These are phyloP conservation scores for Phellopilus nigrolimitatus DNA, from an alignment of 1,284 basidiomycete genomes.

Conservation along the genomic window DNA sequence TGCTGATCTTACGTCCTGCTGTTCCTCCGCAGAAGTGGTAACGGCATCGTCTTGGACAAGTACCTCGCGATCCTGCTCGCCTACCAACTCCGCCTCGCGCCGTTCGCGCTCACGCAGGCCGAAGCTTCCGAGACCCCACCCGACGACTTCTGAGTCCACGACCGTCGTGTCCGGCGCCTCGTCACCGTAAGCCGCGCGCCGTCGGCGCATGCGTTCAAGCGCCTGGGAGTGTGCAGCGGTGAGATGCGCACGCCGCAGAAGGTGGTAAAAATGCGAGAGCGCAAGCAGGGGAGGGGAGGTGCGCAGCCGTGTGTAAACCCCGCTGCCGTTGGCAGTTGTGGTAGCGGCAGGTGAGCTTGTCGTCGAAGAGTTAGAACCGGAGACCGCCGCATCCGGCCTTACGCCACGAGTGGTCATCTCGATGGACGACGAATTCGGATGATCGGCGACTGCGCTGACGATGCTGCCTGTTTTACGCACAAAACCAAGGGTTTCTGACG, in stretches of 20 bases:
- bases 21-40: background rate
- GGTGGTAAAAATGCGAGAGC: slow-evolving; percentile 17
- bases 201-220: slow-evolving; percentile 11
- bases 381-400: too few species aligned
- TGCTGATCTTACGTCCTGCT: too few species aligned
- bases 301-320: slow-evolving; percentile 3
- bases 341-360: background rate
- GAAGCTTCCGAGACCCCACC: slow-evolving; percentile 24
- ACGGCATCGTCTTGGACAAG: background rate
- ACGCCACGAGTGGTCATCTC: too few species aligned
- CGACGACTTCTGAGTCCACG: slow-evolving; percentile 13
- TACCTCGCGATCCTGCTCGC: background rate
- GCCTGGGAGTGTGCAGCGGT: slow-evolving; percentile 17
- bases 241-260: slow-evolving; percentile 17
- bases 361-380: background rate
- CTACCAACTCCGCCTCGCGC: slow-evolving; percentile 7
- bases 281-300: slow-evolving; percentile 5
- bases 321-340: slow-evolving; percentile 1
- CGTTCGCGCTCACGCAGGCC: slow-evolving; percentile 26
- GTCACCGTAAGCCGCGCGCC: slow-evolving; percentile 9
- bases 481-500: slow-evolving; percentile 10
- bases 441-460: too few species aligned
- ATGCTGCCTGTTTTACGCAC: background rate
- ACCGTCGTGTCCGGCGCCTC: slow-evolving; percentile 1
- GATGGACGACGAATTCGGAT: too few species aligned